phyloP scores from a whole-genome alignment of 1,284 basidiomycete genomes.

The Cutaneotrichosporon spelunceum region DNA sequence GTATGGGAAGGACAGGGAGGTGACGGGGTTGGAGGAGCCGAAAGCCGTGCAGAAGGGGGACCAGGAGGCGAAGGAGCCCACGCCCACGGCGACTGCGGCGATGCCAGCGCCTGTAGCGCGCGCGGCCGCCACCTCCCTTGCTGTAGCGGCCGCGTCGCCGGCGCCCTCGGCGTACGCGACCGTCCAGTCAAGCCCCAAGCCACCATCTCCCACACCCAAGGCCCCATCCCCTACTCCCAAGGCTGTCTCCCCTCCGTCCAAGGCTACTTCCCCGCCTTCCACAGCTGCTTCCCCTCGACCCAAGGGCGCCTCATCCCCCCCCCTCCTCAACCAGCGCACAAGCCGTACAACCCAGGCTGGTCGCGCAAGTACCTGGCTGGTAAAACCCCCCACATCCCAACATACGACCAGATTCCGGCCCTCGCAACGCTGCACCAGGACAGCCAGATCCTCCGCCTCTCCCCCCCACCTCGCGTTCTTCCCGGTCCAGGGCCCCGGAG shows the following conservation, averaged over 20 bases:
- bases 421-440: slow-evolving; percentile 51
- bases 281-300: neutral
- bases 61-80: neutral
- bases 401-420: slow-evolving; percentile 51
- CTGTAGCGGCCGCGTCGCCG: slow-evolving; percentile 1
- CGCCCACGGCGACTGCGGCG: neutral
- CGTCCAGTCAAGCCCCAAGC: neutral
- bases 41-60: neutral
- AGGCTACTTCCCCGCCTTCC: neutral
- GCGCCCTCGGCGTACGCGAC: neutral
- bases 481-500: slow-evolving; percentile 54
- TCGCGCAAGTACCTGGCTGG: slow-evolving; percentile 53
- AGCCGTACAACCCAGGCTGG: slow-evolving; percentile 46
- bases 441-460: slow-evolving; percentile 45
- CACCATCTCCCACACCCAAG: slow-evolving; percentile 6
- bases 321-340: neutral
- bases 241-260: neutral
- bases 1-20: slow-evolving; percentile 40
- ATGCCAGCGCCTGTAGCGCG: neutral
- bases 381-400: slow-evolving; percentile 52
- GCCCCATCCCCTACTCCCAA: neutral
- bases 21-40: slow-evolving; percentile 25
- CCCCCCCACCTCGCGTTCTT: slow-evolving; percentile 47
- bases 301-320: neutral
- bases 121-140: neutral